Evolutionary conservation across 345 rosid genomes (phyloP).

Genomic region (Laguncularia racemosa): DNA sequence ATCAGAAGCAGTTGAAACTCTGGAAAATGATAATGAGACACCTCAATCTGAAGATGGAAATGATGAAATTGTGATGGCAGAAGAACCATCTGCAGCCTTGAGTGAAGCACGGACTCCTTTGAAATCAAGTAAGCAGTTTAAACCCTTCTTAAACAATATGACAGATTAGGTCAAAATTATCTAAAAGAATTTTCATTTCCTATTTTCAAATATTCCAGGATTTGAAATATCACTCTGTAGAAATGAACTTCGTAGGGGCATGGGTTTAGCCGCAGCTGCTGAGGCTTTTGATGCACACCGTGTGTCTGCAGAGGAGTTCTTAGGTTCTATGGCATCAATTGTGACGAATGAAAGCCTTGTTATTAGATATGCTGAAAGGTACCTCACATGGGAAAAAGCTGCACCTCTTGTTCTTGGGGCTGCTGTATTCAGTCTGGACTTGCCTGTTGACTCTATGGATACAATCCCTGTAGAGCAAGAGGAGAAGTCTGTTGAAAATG

Average conservation of each 20-base stretch:
- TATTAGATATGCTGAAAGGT: constrained; percentile 43
- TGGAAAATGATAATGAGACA: constrained; percentile 9
- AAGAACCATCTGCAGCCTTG: constrained; percentile 24
- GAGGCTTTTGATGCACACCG: constrained; percentile 57
- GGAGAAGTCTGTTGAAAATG: constrained; percentile 35
- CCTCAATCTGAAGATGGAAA: constrained; percentile 21
- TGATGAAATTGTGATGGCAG: constrained; percentile 24
- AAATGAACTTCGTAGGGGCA: constrained; percentile 58
- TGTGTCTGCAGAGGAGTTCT: constrained; percentile 57
- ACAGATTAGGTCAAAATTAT: not conserved
- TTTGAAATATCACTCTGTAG: constrained; percentile 84
- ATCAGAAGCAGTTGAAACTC: constrained; percentile 28
- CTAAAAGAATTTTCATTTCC: constrained; percentile 13
- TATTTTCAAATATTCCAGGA: constrained; percentile 33
- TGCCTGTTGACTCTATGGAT: constrained; percentile 54
- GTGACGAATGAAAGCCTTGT: constrained; percentile 62
- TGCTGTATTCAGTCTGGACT: constrained; percentile 61
- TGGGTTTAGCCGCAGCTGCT: constrained; percentile 77
- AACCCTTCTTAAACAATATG: constrained; percentile 5
- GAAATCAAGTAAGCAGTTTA: constrained; percentile 31
- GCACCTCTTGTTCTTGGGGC: constrained; percentile 69
- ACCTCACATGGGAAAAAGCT: constrained; percentile 79
- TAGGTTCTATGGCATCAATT: constrained; percentile 42
- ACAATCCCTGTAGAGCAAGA: constrained; percentile 53
- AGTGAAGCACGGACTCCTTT: constrained; percentile 15